phyloP scores from a whole-genome alignment of 2,329 filamentous ascomycete species.

The Trichoderma polysporum region DNA sequence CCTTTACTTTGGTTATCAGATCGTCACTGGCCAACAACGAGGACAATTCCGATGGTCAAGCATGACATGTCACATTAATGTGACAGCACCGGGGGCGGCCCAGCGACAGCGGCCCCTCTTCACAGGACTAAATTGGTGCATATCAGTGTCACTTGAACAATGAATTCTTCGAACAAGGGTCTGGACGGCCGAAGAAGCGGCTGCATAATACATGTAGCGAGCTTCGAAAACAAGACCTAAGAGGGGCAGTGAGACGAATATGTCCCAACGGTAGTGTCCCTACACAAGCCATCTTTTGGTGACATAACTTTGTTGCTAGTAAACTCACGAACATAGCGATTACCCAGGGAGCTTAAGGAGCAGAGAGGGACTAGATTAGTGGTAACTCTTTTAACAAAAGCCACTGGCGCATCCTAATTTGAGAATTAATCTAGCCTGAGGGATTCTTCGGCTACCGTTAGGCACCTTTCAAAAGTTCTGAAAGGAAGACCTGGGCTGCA shows the following conservation, averaged over 20 bases:
- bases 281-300: background rate
- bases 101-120: background rate
- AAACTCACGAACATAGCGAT: background rate
- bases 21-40: background rate
- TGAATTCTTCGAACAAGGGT: background rate
- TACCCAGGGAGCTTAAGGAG: background rate
- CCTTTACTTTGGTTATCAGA: background rate
- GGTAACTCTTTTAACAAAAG: background rate
- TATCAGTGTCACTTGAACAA: background rate
- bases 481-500: background rate
- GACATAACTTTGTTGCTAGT: background rate
- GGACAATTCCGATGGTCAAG: background rate
- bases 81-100: background rate
- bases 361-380: background rate
- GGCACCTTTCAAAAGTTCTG: background rate
- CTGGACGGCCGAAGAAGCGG: background rate
- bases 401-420: background rate
- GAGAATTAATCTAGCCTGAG: background rate
- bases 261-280: background rate
- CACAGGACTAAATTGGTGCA: background rate
- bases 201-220: too few species aligned
- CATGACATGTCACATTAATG: constrained; percentile 19
- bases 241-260: background rate
- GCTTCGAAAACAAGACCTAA: background rate
- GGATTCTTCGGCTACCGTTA: background rate